Evolutionary conservation across 2,329 filamentous ascomycete species (phyloP).

Genomic region (Diplodia sapinea): DNA sequence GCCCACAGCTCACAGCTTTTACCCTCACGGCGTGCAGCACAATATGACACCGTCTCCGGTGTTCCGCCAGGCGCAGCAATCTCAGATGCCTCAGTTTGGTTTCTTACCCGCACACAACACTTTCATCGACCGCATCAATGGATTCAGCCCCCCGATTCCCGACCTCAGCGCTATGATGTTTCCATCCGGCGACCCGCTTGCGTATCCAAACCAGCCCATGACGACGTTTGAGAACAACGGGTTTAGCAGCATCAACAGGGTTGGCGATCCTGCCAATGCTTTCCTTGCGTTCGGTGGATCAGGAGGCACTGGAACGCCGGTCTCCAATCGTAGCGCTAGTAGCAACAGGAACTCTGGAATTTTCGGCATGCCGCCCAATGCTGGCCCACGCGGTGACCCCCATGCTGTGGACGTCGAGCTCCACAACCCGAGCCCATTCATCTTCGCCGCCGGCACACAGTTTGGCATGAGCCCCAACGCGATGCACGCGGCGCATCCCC

Average conservation of each 20-base stretch:
- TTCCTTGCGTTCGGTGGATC: conserved; percentile 9
- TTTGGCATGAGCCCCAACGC: conserved; percentile 20
- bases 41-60: conserved; percentile 24
- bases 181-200: conserved; percentile 76
- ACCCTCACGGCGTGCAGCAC: conserved; percentile 11
- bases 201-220: conserved; percentile 78
- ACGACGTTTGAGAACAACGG: conserved; percentile 59
- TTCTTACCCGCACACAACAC: conserved; percentile 41
- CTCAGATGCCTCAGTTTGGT: conserved; percentile 9
- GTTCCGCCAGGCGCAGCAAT: conserved; percentile 14
- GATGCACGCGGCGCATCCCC: conserved; percentile 30
- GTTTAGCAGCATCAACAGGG: conserved; percentile 33
- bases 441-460: conserved; percentile 25
- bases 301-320: conserved; percentile 10
- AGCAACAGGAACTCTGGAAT: conserved; percentile 24
- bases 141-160: conserved; percentile 59
- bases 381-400: conserved; percentile 25
- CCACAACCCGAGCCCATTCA: conserved; percentile 25
- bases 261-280: conserved; percentile 3
- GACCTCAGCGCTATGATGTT: conserved; percentile 83
- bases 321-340: neutral
- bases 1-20: conserved; percentile 20
- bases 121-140: conserved; percentile 40
- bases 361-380: conserved; percentile 20
- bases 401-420: conserved; percentile 30